Base-by-base conservation (phyloP, 352 stramenopile species). In the Pythium phragmiticola region DNA sequence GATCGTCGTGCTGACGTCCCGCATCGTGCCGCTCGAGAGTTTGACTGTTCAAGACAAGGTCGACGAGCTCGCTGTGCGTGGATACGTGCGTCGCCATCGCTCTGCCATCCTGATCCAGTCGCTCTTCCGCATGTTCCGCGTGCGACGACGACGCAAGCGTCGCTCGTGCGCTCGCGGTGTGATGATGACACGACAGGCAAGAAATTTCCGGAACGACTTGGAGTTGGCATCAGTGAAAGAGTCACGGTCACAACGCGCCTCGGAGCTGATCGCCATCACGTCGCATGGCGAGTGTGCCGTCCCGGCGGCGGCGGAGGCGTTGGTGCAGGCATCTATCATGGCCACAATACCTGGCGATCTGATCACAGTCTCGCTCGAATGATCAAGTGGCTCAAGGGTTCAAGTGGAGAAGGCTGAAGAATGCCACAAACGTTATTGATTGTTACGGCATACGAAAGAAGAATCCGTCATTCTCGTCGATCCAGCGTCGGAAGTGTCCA, bases 21-120 rank as follows among this genome's bases (percentile, higher is more conserved):
- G 85, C 28, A 81, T 89, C 33, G 63, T 92, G 3, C 85, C 83
- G 4, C 57, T 89, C 7, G 83, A 90, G 13, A 83, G 83, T 39
- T 63, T 91, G 30, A 90, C 85, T 1, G 82, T 94, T 1, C 77
- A 88, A 48, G 85, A 92, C 48, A 94, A 94, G 74, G 85, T 94
- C 7, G 80, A 92, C 46, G 85, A 94, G 47, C 65, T 94, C 1
- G 82, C 83, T 0, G 82, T 92, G 21, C 78, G 82, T 23, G 75
- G 79, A 7, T 92, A 91, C 50, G 80, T 88, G 9, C 79, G 79
- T 17, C 81, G 81, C 7, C 80, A 91, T 55, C 76, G 77, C 11
- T 75, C 76, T 6, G 75, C 80, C 3, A 68, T 94, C 37, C 73
- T 70, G 23, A 84, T 94, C 39, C 85, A 94, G 54, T 77, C 81